A percentile compares a stretch with the other conserved stretches of the same genome.
These are phyloP conservation scores for Zymoseptoria tritici DNA, from an alignment of 2,329 filamentous ascomycete species.

Conservation along the genomic window DNA sequence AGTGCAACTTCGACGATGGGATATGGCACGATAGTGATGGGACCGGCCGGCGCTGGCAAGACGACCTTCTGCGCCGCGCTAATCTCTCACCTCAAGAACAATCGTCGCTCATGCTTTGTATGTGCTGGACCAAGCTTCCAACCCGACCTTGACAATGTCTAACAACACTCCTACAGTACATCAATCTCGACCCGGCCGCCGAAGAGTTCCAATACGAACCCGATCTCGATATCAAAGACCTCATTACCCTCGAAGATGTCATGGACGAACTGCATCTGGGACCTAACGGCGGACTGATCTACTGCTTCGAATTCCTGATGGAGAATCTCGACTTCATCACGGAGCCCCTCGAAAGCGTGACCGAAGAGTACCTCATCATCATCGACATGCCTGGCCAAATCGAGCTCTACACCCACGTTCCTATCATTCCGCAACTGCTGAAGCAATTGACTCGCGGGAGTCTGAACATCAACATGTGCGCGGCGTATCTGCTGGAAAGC, in stretches of 20 bases:
- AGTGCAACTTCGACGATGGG: slow-evolving; percentile 11
- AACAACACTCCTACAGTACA: slow-evolving; percentile 46
- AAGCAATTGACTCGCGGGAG: slow-evolving; percentile 73
- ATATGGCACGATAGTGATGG: slow-evolving; percentile 91
- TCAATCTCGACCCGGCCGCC: slow-evolving; percentile 95
- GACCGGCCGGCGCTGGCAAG: slow-evolving; percentile 93
- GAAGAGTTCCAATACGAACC: slow-evolving; percentile 87
- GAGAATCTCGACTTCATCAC: slow-evolving; percentile 91
- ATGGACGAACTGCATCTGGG: slow-evolving; percentile 92
- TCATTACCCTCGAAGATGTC: slow-evolving; percentile 88
- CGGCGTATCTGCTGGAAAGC: slow-evolving; percentile 87
- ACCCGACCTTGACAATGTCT: neutral
- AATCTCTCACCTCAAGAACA: slow-evolving; percentile 85
- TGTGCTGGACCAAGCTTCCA: neutral
- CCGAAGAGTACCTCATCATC: slow-evolving; percentile 93
- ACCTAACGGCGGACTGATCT: slow-evolving; percentile 87
- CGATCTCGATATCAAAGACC: slow-evolving; percentile 89
- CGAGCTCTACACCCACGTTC: slow-evolving; percentile 95
- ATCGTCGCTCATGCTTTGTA: slow-evolving; percentile 77
- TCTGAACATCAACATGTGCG: slow-evolving; percentile 85
- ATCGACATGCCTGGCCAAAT: slow-evolving; percentile 99
- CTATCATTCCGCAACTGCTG: slow-evolving; percentile 77
- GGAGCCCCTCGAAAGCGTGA: slow-evolving; percentile 73
- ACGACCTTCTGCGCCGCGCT: slow-evolving; percentile 92
- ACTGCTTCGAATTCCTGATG: slow-evolving; percentile 93